phyloP scores from a whole-genome alignment of 805 yeast genomes.

The Sugiyamaella floridensis region DNA sequence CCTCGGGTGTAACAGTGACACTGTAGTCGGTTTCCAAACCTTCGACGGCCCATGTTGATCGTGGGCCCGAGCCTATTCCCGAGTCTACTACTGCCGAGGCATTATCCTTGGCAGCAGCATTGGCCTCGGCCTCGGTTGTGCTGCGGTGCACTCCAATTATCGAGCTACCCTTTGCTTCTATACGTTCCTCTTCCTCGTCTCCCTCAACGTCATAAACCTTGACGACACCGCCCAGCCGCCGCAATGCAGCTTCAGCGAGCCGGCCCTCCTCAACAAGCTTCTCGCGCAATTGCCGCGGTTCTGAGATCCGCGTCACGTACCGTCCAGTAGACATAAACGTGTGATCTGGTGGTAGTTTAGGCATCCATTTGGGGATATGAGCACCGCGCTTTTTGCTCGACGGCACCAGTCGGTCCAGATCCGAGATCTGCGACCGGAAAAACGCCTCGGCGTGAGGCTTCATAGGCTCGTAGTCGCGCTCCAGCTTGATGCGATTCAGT shows the following conservation, averaged over 20 bases:
- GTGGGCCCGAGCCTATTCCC: no score
- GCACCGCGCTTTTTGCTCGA: conserved; percentile 35
- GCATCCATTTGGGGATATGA: conserved; percentile 70
- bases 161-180: no score
- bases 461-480: conserved; percentile 29
- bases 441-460: conserved; percentile 44
- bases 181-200: no score
- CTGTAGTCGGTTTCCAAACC: no score
- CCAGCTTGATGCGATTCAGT: conserved; percentile 24
- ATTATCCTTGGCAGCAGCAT: no score
- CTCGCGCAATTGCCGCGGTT: conserved; percentile 64
- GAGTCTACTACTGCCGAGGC: no score
- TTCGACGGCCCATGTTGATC: no score
- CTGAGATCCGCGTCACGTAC: conserved; percentile 54
- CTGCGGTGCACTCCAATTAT: no score
- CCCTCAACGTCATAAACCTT: not conserved
- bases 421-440: conserved; percentile 46
- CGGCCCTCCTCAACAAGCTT: conserved; percentile 74
- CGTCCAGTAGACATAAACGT: conserved; percentile 76
- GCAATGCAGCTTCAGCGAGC: conserved; percentile 70
- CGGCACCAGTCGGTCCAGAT: conserved; percentile 51
- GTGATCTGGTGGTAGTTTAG: conserved; percentile 88
- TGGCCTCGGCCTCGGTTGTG: no score
- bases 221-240: conserved; percentile 36
- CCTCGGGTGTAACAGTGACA: no score